These are phyloP conservation scores for Opeltia flavorubescens DNA, from an alignment of 495 filamentous ascomycete genomes.

Conservation along the genomic window DNA sequence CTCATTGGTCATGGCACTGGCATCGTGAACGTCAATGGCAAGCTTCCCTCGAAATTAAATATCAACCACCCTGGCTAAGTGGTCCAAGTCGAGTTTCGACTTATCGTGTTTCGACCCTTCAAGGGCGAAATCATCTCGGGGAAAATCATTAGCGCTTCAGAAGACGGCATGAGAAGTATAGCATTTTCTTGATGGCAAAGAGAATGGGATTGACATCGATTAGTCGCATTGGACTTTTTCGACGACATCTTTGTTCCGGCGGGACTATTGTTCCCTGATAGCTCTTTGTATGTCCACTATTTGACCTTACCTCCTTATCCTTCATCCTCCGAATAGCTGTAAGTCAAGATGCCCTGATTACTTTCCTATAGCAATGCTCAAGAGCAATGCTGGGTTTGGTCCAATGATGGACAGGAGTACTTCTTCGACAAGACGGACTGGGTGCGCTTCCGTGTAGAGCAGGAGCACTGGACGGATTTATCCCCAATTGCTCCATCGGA, in stretches of 20 bases:
- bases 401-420: slow-evolving; percentile 50
- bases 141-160: slow-evolving; percentile 55
- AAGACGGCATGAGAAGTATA: slow-evolving; percentile 62
- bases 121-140: slow-evolving; percentile 79
- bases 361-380: slow-evolving; percentile 18
- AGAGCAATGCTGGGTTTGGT: slow-evolving; percentile 74
- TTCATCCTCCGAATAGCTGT: too few species aligned
- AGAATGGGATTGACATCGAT: neutral
- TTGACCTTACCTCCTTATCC: too few species aligned
- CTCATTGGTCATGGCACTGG: slow-evolving; percentile 83
- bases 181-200: neutral
- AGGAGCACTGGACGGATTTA: slow-evolving; percentile 81
- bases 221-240: slow-evolving; percentile 79
- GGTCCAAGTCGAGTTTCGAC: slow-evolving; percentile 64
- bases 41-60: neutral
- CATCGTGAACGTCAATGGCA: slow-evolving; percentile 83
- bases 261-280: slow-evolving; percentile 52
- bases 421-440: slow-evolving; percentile 81
- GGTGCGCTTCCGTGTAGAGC: slow-evolving; percentile 69
- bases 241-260: slow-evolving; percentile 73
- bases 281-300: slow-evolving; percentile 48
- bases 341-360: too few species aligned
- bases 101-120: slow-evolving; percentile 91
- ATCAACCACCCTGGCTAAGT: neutral
- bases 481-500: slow-evolving; percentile 50